Base-by-base conservation (phyloP, 2,329 filamentous ascomycete species). In the Hysterium pulicare region DNA sequence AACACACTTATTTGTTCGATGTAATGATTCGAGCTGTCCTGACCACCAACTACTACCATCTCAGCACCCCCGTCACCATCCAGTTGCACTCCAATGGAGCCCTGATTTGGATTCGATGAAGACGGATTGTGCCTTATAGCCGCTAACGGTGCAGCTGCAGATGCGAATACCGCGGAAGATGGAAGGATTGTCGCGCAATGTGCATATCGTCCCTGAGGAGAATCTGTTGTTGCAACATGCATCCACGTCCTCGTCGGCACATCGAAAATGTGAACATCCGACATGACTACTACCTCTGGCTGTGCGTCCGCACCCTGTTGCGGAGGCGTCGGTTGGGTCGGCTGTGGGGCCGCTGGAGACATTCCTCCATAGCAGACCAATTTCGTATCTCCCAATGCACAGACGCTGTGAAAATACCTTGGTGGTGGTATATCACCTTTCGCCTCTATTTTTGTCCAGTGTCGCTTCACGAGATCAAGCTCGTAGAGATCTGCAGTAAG, bases 1-100 rank as follows among this genome's bases (percentile, higher is more conserved):
- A 98, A 98, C 2, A 98, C 89, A 62, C 90, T 97, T 50, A 98
- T 94, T 68, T 98, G 90, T 67, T 98, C 91, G 53, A 98, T 98
- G 62, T 98, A 98, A 65, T 95, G 90, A 65, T 98, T 98, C n/a
- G 86, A 85, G 41, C 87, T 93, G 61, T 98, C 93, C 67, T 98
- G 93, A 0, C 93, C 93, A 46, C 93, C 93, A 6, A 97, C 90
- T 11, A 98, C 85, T 5, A 98, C 81, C 91, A 98, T 96, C 66
- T 98, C 91, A 2, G 93, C 89, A 23, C 93, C 93, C 13, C 93
- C 93, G 16, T 82, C 82, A 1, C 93, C 91, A 65, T 98, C 90
- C 46, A 97, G 83, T 49, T 86, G 86, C 44, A 95, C 84, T 2
- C 91, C 91, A 44, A 96, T 83, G 3, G 86, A 81, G 13, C 91